These are phyloP conservation scores for Hypomontagnella submonticulosa DNA, from an alignment of 495 filamentous ascomycete species.

Conservation along the genomic window DNA sequence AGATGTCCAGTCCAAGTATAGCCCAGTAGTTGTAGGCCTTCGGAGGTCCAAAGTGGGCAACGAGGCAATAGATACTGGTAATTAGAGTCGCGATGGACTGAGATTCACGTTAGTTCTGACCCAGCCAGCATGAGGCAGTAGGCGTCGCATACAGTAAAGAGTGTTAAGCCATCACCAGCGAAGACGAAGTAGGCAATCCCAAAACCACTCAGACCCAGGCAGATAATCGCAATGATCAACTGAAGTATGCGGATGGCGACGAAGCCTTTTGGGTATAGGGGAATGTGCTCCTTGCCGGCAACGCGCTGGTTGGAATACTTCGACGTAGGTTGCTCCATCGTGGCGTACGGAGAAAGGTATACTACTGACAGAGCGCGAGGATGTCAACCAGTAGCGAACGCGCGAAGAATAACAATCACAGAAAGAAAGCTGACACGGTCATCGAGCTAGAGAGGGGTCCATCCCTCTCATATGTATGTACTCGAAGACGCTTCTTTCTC, in stretches of 20 bases:
- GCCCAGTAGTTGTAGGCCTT: conserved; percentile 63
- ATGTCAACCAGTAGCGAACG: background rate
- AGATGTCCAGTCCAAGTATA: conserved; percentile 57
- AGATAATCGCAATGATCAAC: conserved; percentile 69
- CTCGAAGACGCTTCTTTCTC: conserved; percentile 4
- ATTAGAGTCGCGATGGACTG: conserved; percentile 56
- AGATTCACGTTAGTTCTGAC: conserved; percentile 14
- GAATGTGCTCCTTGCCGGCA: conserved; percentile 57
- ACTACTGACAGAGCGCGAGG: background rate
- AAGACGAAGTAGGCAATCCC: conserved; percentile 53
- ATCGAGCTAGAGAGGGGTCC: conserved; percentile 3
- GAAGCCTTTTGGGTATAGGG: conserved; percentile 58
- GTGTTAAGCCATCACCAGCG: conserved; percentile 47
- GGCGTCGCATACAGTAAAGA: conserved; percentile 54
- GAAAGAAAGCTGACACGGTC: background rate
- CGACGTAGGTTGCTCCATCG: conserved; percentile 34
- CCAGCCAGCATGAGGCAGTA: background rate
- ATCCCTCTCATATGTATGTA: conserved; percentile 29
- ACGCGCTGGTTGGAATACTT: conserved; percentile 45
- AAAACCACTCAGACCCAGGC: conserved; percentile 75
- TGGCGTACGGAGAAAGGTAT: background rate
- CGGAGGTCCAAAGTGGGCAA: conserved; percentile 45
- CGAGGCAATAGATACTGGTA: conserved; percentile 55
- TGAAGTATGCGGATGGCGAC: conserved; percentile 71
- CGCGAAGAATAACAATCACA: background rate